Conservation (phyloP, 306 rosid species). For the Begonia masoniana region DNA sequence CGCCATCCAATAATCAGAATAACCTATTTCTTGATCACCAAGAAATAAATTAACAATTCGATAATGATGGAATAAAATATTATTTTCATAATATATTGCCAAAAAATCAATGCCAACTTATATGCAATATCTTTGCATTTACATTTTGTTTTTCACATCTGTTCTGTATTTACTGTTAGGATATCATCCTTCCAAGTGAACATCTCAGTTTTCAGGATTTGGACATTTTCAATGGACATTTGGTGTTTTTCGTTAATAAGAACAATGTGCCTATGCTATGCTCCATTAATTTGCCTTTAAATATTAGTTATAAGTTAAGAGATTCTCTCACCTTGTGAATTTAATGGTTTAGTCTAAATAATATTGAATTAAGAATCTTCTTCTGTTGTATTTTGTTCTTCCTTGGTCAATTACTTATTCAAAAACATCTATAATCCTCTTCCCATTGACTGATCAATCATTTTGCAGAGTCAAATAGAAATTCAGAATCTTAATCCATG, state of each 20-base stretch:
- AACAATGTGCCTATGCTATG: conserved; percentile 52
- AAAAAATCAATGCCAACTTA: too few relatives aligned
- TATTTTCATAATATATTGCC: too few relatives aligned
- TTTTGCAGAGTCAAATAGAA: conserved; percentile 38
- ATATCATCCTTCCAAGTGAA: conserved; percentile 45
- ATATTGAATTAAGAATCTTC: too few relatives aligned
- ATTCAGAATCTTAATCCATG: conserved; percentile 53
- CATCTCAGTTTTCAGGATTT: conserved; percentile 57
- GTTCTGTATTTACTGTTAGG: conserved; percentile 30
- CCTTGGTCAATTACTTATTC: too few relatives aligned
- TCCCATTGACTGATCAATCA: conserved; percentile 12
- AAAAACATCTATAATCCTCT: too few relatives aligned
- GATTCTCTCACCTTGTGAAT: conserved; percentile 1
- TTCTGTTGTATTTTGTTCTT: too few relatives aligned
- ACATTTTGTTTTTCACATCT: conserved; percentile 6
- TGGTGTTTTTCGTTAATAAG: conserved; percentile 68
- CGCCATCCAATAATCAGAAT: too few relatives aligned
- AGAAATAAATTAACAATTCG: too few relatives aligned
- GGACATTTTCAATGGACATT: conserved; percentile 74
- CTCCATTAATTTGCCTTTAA: conserved; percentile 56
- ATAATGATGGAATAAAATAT: too few relatives aligned
- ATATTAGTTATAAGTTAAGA: conserved; percentile 43
- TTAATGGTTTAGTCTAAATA: too few relatives aligned
- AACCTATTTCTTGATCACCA: too few relatives aligned
- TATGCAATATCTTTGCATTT: too few relatives aligned